Evolutionary conservation across 2,329 filamentous ascomycete genomes (phyloP).

Genomic region (Orbilia javanica): DNA sequence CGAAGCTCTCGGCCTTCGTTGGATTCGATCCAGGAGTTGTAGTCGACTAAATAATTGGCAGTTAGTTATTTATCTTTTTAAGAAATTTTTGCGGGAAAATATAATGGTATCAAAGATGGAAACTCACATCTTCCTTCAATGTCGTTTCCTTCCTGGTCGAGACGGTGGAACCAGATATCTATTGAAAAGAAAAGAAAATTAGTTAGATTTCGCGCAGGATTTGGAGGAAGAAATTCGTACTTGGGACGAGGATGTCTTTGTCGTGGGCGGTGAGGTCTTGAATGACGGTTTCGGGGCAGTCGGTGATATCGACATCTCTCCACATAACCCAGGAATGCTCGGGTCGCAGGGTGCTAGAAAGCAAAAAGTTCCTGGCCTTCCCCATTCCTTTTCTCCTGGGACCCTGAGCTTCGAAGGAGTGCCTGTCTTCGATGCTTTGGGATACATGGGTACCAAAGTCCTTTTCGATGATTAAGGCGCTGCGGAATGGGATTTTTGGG

Average conservation of each 20-base stretch:
- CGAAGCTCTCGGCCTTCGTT: conserved; percentile 82
- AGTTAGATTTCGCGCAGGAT: neutral
- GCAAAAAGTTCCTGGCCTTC: conserved; percentile 89
- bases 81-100: conserved; percentile 12
- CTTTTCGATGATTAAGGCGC: conserved; percentile 87
- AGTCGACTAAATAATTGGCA: conserved; percentile 77
- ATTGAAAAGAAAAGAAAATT: conserved; percentile 30
- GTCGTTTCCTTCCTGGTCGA: conserved; percentile 78
- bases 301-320: conserved; percentile 95
- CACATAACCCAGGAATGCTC: conserved; percentile 99
- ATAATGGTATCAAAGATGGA: no score
- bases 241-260: conserved; percentile 91
- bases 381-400: conserved; percentile 92
- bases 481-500: conserved; percentile 81
- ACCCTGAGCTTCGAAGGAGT: conserved; percentile 87
- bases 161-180: conserved; percentile 98
- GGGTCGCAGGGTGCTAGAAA: conserved; percentile 84
- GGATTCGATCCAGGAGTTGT: conserved; percentile 98
- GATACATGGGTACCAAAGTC: conserved; percentile 83
- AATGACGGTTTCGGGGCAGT: conserved; percentile 86
- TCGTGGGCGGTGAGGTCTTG: conserved; percentile 97
- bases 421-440: conserved; percentile 84
- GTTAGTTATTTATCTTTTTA: conserved; percentile 32
- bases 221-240: conserved; percentile 71
- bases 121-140: conserved; percentile 92